Percentiles rank a stretch among this genome's conserved stretches.
Evolutionary conservation across 108 stramenopile species (phyloP).

Genomic region (Asterionellopsis glacialis): DNA sequence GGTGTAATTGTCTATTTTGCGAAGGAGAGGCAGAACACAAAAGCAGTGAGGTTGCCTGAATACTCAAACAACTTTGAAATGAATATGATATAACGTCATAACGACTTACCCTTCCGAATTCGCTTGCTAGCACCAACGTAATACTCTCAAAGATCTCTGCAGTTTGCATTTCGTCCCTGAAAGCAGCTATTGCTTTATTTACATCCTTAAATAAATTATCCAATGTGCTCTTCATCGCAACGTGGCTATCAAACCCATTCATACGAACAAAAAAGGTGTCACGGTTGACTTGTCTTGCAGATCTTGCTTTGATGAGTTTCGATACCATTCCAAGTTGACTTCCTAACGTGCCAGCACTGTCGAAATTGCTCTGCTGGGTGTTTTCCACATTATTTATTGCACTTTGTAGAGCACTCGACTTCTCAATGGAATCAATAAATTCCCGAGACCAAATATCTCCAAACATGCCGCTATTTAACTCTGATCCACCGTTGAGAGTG

Average conservation of each 20-base stretch:
- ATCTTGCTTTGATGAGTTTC: slow-evolving; percentile 46
- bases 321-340: slow-evolving; percentile 26
- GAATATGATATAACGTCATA: too few relatives aligned
- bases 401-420: slow-evolving; percentile 22
- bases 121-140: slow-evolving; percentile 46
- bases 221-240: slow-evolving; percentile 17
- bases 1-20: too few relatives aligned
- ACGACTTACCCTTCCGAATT: slow-evolving; percentile 40
- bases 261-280: slow-evolving; percentile 50
- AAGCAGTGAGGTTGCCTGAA: too few relatives aligned
- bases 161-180: slow-evolving; percentile 46
- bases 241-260: slow-evolving; percentile 69
- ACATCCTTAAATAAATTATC: slow-evolving; percentile 20
- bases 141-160: slow-evolving; percentile 50
- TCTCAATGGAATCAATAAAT: slow-evolving; percentile 26
- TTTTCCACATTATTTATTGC: neutral
- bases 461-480: slow-evolving; percentile 30
- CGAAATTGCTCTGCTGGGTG: too few relatives aligned
- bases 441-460: slow-evolving; percentile 42
- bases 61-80: too few relatives aligned
- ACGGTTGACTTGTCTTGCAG: slow-evolving; percentile 36
- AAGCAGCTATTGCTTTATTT: slow-evolving; percentile 37
- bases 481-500: slow-evolving; percentile 23
- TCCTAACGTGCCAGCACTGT: neutral
- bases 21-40: too few relatives aligned